These are phyloP conservation scores for Fusarium sarcochroum DNA, from an alignment of 2,329 filamentous ascomycete genomes.

Conservation along the genomic window DNA sequence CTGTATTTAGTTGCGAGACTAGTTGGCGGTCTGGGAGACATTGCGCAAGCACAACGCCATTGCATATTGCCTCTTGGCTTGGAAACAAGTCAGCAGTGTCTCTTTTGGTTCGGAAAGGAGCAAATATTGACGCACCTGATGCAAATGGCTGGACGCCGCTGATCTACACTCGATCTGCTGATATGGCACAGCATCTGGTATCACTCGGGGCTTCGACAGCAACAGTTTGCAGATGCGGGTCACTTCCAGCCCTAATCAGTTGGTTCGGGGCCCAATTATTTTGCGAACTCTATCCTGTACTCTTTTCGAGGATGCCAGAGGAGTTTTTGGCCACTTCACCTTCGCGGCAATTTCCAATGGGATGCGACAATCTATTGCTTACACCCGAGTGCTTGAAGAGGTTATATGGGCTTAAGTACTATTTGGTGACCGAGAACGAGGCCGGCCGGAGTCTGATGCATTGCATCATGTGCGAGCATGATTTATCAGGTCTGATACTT, in stretches of 20 bases:
- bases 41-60: fast-evolving
- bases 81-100: background rate
- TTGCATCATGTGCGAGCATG: background rate
- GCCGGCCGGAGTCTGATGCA: slow-evolving; percentile 16
- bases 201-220: background rate
- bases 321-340: background rate
- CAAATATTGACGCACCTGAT: background rate
- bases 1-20: fast-evolving
- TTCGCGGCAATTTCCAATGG: background rate
- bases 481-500: background rate
- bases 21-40: background rate
- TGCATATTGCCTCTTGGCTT: background rate
- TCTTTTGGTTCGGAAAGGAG: slow-evolving; percentile 1
- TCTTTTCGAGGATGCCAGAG: background rate
- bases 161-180: background rate
- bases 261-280: background rate
- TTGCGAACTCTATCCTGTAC: background rate
- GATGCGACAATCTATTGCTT: fast-evolving
- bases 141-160: slow-evolving; percentile 7
- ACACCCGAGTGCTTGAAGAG: background rate
- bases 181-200: background rate
- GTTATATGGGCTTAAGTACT: fast-evolving
- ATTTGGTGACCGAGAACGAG: background rate
- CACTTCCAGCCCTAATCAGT: background rate
- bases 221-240: background rate